These are phyloP conservation scores for Apocynum venetum DNA, from an alignment of 257 asterid species.

Conservation along the genomic window DNA sequence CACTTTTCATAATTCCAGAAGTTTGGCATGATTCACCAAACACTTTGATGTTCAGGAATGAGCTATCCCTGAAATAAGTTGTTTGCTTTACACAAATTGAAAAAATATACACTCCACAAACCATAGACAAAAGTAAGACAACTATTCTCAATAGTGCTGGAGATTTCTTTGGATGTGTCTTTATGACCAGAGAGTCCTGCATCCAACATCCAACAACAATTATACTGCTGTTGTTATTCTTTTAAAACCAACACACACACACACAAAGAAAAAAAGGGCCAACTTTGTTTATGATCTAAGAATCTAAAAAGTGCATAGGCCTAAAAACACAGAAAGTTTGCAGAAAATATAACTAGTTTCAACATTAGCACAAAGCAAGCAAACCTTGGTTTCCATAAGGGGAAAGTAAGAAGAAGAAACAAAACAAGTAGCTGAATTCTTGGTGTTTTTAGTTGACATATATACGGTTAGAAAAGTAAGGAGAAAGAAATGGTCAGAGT, in stretches of 20 bases:
- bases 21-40: constrained; percentile 36
- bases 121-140: constrained; percentile 38
- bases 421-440: neutral
- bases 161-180: constrained; percentile 42
- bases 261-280: neutral
- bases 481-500: constrained; percentile 36
- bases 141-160: constrained; percentile 43
- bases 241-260: no score
- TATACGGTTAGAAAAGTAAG: constrained; percentile 36
- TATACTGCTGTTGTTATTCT: neutral
- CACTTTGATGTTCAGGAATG: constrained; percentile 26
- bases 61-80: constrained; percentile 21
- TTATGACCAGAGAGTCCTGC: constrained; percentile 44
- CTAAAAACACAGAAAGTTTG: neutral
- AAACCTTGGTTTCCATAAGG: constrained; percentile 44
- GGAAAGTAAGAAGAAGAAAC: neutral
- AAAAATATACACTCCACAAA: constrained; percentile 53
- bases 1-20: constrained; percentile 27
- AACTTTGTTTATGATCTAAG: neutral
- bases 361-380: neutral
- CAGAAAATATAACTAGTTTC: constrained; percentile 5
- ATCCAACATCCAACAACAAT: neutral
- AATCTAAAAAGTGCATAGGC: neutral
- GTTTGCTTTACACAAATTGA: constrained; percentile 46
- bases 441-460: constrained; percentile 1